These are phyloP conservation scores for Wickerhamomyces chaumierensis DNA, from an alignment of 805 yeast genomes.

Conservation along the genomic window DNA sequence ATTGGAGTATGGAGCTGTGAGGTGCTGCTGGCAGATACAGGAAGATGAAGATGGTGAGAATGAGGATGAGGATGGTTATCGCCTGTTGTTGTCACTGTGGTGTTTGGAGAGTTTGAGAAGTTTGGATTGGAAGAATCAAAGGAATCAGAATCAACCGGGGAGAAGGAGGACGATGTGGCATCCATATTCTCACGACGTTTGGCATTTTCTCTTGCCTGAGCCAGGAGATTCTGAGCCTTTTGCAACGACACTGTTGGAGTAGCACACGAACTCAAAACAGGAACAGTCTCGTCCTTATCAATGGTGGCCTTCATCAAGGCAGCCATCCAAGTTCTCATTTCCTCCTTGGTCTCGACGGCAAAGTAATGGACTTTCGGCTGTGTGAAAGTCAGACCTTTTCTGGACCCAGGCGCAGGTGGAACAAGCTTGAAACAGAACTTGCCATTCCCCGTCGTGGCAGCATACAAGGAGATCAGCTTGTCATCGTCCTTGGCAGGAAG, in stretches of 20 bases:
- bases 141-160: conserved; percentile 19
- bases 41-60: no score
- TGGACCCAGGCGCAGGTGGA: conserved; percentile 97
- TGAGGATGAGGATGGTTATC: conserved; percentile 11
- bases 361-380: conserved; percentile 93
- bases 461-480: conserved; percentile 74
- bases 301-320: conserved; percentile 93
- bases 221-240: conserved; percentile 77
- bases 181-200: conserved; percentile 38
- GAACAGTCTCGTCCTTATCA: conserved; percentile 86
- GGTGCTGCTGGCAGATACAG: no score
- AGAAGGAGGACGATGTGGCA: conserved; percentile 21
- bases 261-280: conserved; percentile 83
- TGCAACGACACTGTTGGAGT: conserved; percentile 90
- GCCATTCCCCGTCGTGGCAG: conserved; percentile 92
- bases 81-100: conserved; percentile 29
- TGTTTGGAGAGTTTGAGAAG: conserved; percentile 19
- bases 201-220: conserved; percentile 72
- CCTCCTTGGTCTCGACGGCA: conserved; percentile 86
- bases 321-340: conserved; percentile 91
- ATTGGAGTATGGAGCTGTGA: conserved; percentile 11
- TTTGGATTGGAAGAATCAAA: conserved; percentile 15
- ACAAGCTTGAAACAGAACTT: conserved; percentile 82
- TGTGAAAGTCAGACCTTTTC: conserved; percentile 90
- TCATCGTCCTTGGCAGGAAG: conserved; percentile 78